A percentile compares a stretch with the other conserved stretches of the same genome.
phyloP scores from a whole-genome alignment of 2,329 filamentous ascomycete genomes.

The Cordyceps militaris region DNA sequence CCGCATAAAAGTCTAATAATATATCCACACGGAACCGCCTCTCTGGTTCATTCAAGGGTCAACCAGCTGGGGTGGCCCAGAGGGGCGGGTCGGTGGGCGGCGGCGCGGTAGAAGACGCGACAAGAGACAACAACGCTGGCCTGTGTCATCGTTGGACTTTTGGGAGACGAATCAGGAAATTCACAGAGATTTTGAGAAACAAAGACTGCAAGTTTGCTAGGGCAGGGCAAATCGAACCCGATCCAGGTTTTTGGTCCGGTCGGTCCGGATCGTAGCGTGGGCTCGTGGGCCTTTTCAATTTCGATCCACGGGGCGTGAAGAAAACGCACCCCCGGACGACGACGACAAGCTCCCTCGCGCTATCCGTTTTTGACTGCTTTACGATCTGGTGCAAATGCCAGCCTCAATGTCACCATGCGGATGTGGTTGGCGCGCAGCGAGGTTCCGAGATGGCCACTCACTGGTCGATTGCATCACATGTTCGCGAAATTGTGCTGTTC shows the following conservation, averaged over 20 bases:
- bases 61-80: too few species aligned
- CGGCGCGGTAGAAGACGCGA: neutral
- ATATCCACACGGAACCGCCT: neutral
- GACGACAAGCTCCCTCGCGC: too few species aligned
- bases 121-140: conserved; percentile 7
- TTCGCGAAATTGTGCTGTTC: neutral
- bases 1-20: neutral
- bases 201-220: neutral
- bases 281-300: too few species aligned
- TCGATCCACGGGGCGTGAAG: too few species aligned
- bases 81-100: too few species aligned
- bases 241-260: too few species aligned
- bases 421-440: neutral
- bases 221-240: neutral
- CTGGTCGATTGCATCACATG: neutral
- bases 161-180: neutral
- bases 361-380: too few species aligned
- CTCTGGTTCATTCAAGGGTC: too few species aligned
- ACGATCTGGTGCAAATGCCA: neutral
- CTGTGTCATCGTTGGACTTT: neutral
- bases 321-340: too few species aligned
- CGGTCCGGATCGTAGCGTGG: too few species aligned
- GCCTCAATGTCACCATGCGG: neutral
- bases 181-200: neutral
- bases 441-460: neutral